Percentiles rank a stretch among this genome's conserved stretches.
These are phyloP conservation scores for Geranomyces michiganensis DNA, from an alignment of 192 early-diverging fungal genomes.

Conservation along the genomic window DNA sequence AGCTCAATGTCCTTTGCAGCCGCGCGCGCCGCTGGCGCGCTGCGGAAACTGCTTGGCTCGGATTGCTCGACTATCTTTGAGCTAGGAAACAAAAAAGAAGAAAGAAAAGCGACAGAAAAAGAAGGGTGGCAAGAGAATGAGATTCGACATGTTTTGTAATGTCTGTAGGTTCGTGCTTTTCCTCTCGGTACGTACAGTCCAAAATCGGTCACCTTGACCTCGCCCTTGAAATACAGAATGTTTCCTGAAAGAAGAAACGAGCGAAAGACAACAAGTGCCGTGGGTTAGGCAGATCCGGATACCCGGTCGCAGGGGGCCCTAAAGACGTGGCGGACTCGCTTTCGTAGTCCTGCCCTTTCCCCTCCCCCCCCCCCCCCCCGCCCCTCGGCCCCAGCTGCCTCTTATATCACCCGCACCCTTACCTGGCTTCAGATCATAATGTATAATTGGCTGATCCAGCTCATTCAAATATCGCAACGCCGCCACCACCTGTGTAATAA, in stretches of 20 bases:
- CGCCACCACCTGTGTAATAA: constrained; percentile 31
- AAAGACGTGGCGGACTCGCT: too few relatives aligned
- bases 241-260: constrained; percentile 18
- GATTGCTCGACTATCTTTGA: constrained; percentile 28
- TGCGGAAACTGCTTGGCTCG: background rate
- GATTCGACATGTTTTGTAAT: too few relatives aligned
- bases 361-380: background rate
- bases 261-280: too few relatives aligned
- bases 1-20: constrained; percentile 32
- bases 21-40: background rate
- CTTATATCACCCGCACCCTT: too few relatives aligned
- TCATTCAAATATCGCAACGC: constrained; percentile 38
- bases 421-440: constrained; percentile 42
- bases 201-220: constrained; percentile 41
- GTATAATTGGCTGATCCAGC: constrained; percentile 31
- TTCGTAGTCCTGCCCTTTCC: too few relatives aligned
- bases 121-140: too few relatives aligned
- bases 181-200: constrained; percentile 24
- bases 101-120: too few relatives aligned
- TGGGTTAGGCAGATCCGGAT: too few relatives aligned
- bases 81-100: too few relatives aligned
- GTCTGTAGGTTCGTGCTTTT: too few relatives aligned
- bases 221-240: constrained; percentile 33
- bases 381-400: too few relatives aligned
- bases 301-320: too few relatives aligned